Evolutionary conservation across 108 stramenopile species (phyloP), one percentile per base, ranked within the genome.

Genomic region (Cyclostephanos invisitatus): DNA sequence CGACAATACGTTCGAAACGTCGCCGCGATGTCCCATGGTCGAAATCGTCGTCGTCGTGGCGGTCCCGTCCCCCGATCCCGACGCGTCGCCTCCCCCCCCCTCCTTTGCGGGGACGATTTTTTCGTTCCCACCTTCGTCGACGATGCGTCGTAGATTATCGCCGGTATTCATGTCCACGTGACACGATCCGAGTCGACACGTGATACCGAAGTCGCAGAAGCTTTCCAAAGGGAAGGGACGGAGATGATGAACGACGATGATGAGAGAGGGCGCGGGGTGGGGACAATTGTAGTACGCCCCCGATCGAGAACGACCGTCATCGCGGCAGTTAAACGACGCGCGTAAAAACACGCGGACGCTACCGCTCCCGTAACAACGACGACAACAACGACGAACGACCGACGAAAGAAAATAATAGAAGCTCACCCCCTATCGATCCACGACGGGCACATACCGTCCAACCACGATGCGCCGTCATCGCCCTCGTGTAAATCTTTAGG

Each of bases 161-260:
- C 92, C 92, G 1, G 90, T 88, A 18, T 72, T 75, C 78, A 75
- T 64, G 75, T 89, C 85, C 32, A 95, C 83, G 62, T 97, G 96
- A 28, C 66, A 71, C 12, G 69, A 53, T 10, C 90, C 93, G 0
- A 91, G 64, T 7, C 89, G 83, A 58, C 93, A 94, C 63, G 75
- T 86, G 37, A 87, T 83, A n/a, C 93, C 93, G 63, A 85, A 91
- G 11, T 74, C 51, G 54, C 93, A 94, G 83, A 59, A 73, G 40
- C 36, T n/a, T n/a, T n/a, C n/a, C n/a, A n/a, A n/a, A n/a, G n/a
- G n/a, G n/a, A n/a, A n/a, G n/a, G n/a, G n/a, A n/a, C n/a, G 88
- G 87, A 67, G 60, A 17, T 58, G 28, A 20, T 38, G 37, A 28
- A 25, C 25, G 50, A 36, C 36, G 21, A 32, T 7, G 40, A 48